phyloP scores from a whole-genome alignment of 768 basidiomycete genomes.

The Daedaleopsis sinensis region DNA sequence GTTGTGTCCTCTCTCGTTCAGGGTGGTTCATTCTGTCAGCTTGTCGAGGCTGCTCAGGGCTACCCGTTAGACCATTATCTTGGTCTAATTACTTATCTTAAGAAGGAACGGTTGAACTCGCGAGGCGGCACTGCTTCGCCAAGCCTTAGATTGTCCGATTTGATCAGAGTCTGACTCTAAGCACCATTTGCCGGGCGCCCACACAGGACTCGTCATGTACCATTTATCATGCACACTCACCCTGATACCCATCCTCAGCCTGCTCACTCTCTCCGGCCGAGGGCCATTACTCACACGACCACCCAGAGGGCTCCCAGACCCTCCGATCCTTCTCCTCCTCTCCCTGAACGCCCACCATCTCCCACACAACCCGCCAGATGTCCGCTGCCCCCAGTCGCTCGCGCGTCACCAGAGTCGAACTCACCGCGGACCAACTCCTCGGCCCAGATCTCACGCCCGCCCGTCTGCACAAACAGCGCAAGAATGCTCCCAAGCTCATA shows the following conservation, averaged over 20 bases:
- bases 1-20: too few species aligned
- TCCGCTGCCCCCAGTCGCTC: neutral
- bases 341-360: neutral
- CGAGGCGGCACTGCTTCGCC: neutral
- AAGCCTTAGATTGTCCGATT: neutral
- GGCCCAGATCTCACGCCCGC: slow-evolving; percentile 14
- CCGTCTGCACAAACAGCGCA: slow-evolving; percentile 8
- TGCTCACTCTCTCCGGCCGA: too few species aligned
- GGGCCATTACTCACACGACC: neutral
- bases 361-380: neutral
- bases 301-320: neutral
- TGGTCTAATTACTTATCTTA: too few species aligned
- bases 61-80: too few species aligned
- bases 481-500: slow-evolving; percentile 7
- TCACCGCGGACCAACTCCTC: slow-evolving; percentile 21
- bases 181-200: neutral
- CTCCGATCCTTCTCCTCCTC: neutral
- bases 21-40: too few species aligned
- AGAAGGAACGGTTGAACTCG: too few species aligned
- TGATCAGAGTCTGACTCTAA: neutral
- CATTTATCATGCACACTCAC: neutral
- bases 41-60: too few species aligned
- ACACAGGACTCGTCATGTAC: neutral
- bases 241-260: neutral
- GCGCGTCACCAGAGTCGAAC: neutral